Evolutionary conservation across 2,329 filamentous ascomycete species (phyloP).

Genomic region (Macrophomina pseudophaseolina): DNA sequence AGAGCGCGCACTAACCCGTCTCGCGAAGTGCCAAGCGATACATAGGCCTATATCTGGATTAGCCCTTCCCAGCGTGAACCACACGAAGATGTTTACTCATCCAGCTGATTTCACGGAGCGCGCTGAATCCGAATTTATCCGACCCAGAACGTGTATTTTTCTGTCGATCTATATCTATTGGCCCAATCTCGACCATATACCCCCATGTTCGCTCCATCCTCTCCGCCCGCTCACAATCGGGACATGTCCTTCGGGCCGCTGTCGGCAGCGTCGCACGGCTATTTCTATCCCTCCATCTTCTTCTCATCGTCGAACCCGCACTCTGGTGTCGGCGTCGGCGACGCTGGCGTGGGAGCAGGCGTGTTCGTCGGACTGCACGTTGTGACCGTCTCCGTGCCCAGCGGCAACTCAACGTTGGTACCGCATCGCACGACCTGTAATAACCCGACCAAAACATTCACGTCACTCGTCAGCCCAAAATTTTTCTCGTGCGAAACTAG

Average conservation of each 20-base stretch:
- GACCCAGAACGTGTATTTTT: background rate
- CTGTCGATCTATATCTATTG: constrained; percentile 8
- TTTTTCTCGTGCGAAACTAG: no score
- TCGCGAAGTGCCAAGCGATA: no score
- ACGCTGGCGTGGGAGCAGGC: background rate
- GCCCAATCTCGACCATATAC: no score
- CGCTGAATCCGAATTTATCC: background rate
- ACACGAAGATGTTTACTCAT: no score
- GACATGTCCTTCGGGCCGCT: background rate
- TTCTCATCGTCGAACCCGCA: background rate
- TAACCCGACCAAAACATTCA: background rate
- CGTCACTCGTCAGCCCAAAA: constrained; percentile 7
- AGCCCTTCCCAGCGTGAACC: no score
- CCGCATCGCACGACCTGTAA: constrained; percentile 16
- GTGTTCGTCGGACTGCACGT: background rate
- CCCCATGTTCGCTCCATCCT: background rate
- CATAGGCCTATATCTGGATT: no score
- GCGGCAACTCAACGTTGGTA: background rate
- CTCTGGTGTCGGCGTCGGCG: background rate
- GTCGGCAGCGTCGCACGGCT: background rate
- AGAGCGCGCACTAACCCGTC: no score
- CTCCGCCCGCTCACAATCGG: background rate
- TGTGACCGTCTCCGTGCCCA: constrained; percentile 17
- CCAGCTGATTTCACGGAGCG: background rate
- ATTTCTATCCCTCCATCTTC: no score